phyloP scores from a whole-genome alignment of 345 rosid species.

The Eucalyptus brandiana region DNA sequence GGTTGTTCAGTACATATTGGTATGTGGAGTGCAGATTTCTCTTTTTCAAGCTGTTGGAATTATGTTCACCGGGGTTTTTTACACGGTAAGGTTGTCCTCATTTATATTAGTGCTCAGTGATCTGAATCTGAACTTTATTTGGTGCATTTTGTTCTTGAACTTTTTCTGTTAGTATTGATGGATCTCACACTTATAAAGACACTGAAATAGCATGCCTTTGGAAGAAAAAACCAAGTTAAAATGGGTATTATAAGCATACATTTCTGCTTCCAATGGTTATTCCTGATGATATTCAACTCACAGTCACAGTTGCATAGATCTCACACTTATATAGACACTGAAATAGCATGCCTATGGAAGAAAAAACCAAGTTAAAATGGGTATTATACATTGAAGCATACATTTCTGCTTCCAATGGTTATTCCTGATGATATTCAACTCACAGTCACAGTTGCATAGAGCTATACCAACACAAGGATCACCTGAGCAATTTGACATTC shows the following conservation, averaged over 20 bases:
- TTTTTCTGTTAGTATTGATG: not conserved
- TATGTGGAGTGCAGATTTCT: not conserved
- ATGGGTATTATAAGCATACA: not conserved
- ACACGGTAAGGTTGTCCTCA: not conserved
- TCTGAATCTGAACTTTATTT: not conserved
- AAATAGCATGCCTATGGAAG: not conserved
- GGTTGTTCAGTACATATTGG: slow-evolving; percentile 65
- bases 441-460: not conserved
- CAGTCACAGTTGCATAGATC: not conserved
- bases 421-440: not conserved
- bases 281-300: not conserved
- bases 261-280: not conserved
- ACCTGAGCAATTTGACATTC: not conserved
- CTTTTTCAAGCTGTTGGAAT: not conserved
- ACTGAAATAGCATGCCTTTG: not conserved
- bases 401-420: not conserved
- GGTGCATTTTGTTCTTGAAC: not conserved
- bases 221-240: not conserved
- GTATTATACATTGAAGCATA: not conserved
- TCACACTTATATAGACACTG: not conserved
- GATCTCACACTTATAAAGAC: not conserved
- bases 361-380: not conserved
- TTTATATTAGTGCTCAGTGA: not conserved
- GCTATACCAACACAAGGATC: not conserved
- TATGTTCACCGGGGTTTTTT: not conserved